phyloP scores from a whole-genome alignment of 2,329 filamentous ascomycete species.

The Metarhizium humberi region DNA sequence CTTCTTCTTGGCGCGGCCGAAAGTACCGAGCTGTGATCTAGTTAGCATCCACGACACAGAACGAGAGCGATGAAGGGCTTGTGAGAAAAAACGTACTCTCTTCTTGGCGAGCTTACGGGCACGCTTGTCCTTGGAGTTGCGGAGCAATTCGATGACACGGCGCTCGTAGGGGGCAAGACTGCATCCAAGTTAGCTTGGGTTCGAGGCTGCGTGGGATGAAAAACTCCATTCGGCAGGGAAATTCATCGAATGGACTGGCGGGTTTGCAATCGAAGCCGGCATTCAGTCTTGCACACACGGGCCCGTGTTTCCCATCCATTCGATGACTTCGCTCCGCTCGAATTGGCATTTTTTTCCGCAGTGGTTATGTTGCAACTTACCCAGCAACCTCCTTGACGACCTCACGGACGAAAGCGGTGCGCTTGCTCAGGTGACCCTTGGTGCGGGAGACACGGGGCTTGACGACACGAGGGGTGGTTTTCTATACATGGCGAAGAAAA shows the following conservation, averaged over 20 bases:
- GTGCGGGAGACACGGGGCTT: slow-evolving; percentile 74
- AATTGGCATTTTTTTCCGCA: not conserved
- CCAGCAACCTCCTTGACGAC: slow-evolving; percentile 98
- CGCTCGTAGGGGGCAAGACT: slow-evolving; percentile 93
- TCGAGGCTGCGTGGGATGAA: not conserved
- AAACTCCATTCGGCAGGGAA: not conserved
- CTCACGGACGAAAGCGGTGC: slow-evolving; percentile 92
- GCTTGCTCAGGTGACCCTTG: slow-evolving; percentile 96
- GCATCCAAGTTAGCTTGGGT: slow-evolving; percentile 2
- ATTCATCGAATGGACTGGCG: too few species aligned
- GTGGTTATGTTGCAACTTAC: slow-evolving; percentile 40
- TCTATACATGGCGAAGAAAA: slow-evolving; percentile 42
- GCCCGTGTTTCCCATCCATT: too few species aligned
- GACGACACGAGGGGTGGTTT: slow-evolving; percentile 69
- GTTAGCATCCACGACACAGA: not conserved
- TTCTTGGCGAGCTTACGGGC: slow-evolving; percentile 99
- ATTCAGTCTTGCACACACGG: too few species aligned
- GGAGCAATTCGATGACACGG: slow-evolving; percentile 96
- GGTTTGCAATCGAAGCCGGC: too few species aligned
- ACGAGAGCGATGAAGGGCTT: not conserved
- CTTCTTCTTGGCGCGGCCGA: slow-evolving; percentile 98
- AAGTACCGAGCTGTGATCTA: slow-evolving; percentile 76
- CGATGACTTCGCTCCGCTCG: not conserved
- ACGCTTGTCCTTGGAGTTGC: slow-evolving; percentile 99
- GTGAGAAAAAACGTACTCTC: slow-evolving; percentile 55